Conservation (phyloP, 495 filamentous ascomycete genomes). For the Pseudotulostoma volvatum region DNA sequence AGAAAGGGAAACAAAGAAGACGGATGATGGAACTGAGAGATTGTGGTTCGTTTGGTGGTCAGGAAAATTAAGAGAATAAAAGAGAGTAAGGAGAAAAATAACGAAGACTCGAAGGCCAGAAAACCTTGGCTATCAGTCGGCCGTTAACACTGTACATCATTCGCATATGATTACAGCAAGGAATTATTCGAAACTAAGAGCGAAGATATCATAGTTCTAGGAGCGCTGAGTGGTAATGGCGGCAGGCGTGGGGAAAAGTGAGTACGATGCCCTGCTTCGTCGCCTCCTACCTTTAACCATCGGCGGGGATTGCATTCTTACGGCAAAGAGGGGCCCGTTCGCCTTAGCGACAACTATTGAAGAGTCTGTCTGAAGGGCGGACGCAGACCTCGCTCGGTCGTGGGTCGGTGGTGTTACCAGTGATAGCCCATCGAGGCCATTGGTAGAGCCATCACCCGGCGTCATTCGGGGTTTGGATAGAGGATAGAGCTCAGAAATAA, state of each 20-base stretch:
- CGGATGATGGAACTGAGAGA: no score
- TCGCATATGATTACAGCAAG: no score
- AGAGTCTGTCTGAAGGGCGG: constrained; percentile 4
- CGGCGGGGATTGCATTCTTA: not conserved
- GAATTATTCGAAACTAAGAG: no score
- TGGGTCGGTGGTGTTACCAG: constrained; percentile 8
- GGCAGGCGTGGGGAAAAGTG: constrained; percentile 25
- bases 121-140: no score
- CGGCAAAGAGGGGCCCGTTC: constrained; percentile 1
- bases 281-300: constrained; percentile 11
- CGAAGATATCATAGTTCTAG: no score
- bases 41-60: no score
- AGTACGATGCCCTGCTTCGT: constrained; percentile 27
- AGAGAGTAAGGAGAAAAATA: no score
- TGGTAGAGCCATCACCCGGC: constrained; percentile 12
- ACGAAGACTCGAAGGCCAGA: no score
- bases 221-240: not conserved
- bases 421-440: constrained; percentile 10
- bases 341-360: not conserved
- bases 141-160: no score
- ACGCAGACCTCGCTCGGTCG: constrained; percentile 25
- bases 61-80: no score
- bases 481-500: constrained; percentile 18
- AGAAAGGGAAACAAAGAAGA: no score
- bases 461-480: constrained; percentile 2